Conservation (phyloP, 2,329 filamentous ascomycete species). For the Orbilia blumenaviensis region DNA sequence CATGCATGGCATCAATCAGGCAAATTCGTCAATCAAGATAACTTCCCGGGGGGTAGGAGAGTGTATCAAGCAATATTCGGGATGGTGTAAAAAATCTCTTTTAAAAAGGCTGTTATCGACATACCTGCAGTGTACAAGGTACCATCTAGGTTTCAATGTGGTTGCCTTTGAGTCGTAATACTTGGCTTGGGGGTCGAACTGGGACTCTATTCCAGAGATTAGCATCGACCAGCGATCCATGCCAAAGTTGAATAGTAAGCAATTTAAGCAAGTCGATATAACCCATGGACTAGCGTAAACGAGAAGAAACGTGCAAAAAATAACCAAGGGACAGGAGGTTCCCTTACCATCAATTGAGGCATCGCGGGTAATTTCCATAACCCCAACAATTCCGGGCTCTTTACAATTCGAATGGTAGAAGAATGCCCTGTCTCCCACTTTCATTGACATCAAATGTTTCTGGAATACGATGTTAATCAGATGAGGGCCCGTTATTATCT, state of each 20-base stretch:
- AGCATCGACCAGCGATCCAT: constrained; percentile 32
- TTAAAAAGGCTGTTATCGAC: constrained; percentile 24
- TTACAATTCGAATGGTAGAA: constrained; percentile 80
- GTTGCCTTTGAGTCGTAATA: constrained; percentile 86
- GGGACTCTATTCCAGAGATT: constrained; percentile 66
- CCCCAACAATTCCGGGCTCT: constrained; percentile 82
- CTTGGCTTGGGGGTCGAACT: constrained; percentile 75
- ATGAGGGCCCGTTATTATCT: constrained; percentile 50
- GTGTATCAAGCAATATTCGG: constrained; percentile 33
- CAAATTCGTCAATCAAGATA: constrained; percentile 23
- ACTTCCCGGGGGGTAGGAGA: constrained; percentile 4
- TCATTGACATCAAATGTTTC: constrained; percentile 92
- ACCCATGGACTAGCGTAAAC: constrained; percentile 22
- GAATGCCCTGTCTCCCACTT: constrained; percentile 87
- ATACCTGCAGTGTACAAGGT: constrained; percentile 72
- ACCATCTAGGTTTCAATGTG: constrained; percentile 79
- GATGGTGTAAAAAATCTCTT: constrained; percentile 14
- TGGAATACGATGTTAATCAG: constrained; percentile 33
- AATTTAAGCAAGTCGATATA: constrained; percentile 25
- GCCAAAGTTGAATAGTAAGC: constrained; percentile 32
- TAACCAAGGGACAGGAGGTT: constrained; percentile 7
- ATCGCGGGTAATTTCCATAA: constrained; percentile 88
- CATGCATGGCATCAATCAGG: constrained; percentile 52
- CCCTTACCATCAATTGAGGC: constrained; percentile 77
- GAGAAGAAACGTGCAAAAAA: constrained; percentile 14